Conservation (phyloP, 164 flowering plant species). For the Taxillus chinensis region DNA sequence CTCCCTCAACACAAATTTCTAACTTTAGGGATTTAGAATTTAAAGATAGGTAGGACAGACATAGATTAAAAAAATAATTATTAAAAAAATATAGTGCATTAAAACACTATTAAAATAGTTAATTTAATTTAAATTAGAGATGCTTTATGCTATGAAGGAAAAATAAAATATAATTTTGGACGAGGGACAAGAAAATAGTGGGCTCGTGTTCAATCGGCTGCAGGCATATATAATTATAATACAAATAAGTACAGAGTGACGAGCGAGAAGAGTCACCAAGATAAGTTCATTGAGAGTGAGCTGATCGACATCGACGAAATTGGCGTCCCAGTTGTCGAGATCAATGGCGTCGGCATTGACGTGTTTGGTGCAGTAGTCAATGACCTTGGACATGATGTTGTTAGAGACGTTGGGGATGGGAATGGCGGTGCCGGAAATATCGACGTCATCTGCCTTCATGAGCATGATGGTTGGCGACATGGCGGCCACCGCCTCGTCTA, state of each 20-base stretch:
- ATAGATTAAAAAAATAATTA: too few relatives aligned
- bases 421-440: constrained; percentile 23
- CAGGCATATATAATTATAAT: not conserved
- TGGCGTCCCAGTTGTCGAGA: constrained; percentile 44
- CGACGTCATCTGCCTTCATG: constrained; percentile 38
- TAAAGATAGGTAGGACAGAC: too few relatives aligned
- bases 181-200: not conserved
- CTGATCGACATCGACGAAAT: constrained; percentile 58
- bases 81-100: too few relatives aligned
- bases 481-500: constrained; percentile 33
- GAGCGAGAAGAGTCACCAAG: constrained; percentile 20
- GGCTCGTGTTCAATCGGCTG: not conserved
- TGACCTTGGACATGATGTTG: constrained; percentile 33
- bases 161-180: not conserved
- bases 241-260: not conserved
- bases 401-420: constrained; percentile 42
- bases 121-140: too few relatives aligned
- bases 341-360: constrained; percentile 26
- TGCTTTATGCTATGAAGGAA: too few relatives aligned
- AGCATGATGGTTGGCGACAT: constrained; percentile 37
- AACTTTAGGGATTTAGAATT: too few relatives aligned
- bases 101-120: too few relatives aligned
- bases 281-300: constrained; percentile 48
- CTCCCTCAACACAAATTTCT: too few relatives aligned
- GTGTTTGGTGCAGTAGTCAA: constrained; percentile 41